Conservation (phyloP, 108 stramenopile species). For the Fistulifera solaris region DNA sequence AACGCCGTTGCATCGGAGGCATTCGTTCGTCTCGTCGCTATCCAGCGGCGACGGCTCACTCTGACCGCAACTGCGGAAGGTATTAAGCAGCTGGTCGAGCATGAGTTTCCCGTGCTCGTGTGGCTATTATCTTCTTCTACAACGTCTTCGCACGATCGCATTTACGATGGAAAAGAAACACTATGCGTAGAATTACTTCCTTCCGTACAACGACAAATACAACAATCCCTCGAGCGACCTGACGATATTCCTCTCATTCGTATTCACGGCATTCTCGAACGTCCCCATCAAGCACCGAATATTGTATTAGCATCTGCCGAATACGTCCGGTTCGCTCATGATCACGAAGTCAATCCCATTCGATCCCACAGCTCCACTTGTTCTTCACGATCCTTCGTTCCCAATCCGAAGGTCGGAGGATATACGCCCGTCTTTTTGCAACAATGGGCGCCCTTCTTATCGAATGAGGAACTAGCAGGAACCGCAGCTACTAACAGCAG, state of each 20-base stretch:
- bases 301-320: not conserved
- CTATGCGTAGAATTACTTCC: too few species aligned
- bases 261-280: too few species aligned
- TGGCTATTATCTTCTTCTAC: not conserved
- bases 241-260: too few species aligned
- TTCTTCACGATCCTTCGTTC: too few species aligned
- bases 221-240: too few species aligned
- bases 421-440: conserved; percentile 1
- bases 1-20: not conserved
- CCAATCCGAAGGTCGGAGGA: not conserved
- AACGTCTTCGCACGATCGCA: not conserved
- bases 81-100: not conserved
- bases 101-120: not conserved
- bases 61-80: not conserved
- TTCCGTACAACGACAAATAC: too few species aligned
- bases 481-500: not conserved
- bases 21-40: not conserved
- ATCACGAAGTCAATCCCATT: not conserved
- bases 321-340: not conserved
- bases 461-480: conserved; percentile 4
- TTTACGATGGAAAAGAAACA: not conserved
- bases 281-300: too few species aligned
- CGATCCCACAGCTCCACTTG: not conserved
- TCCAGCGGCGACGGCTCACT: too few species aligned
- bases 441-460: not conserved